These are phyloP conservation scores for Macadamia tetraphylla DNA, from an alignment of 164 flowering plant species.

Conservation along the genomic window DNA sequence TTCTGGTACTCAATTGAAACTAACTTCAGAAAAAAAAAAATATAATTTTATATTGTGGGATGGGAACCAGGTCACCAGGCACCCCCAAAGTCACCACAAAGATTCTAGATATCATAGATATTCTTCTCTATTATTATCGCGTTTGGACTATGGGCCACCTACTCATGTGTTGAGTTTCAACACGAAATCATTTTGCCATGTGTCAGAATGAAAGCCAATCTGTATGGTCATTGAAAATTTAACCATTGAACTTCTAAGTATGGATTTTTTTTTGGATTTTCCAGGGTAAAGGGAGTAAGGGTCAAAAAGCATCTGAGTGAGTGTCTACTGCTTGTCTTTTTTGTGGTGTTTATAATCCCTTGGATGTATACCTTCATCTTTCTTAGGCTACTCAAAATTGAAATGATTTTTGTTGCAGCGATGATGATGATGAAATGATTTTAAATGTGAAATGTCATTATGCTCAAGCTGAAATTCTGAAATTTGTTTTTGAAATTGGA, in stretches of 20 bases:
- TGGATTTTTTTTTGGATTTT: conserved; percentile 13
- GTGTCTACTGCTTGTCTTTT: conserved; percentile 19
- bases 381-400: conserved; percentile 1
- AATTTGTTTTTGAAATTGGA: conserved; percentile 40
- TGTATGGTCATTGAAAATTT: not conserved
- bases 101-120: too few relatives aligned
- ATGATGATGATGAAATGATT: conserved; percentile 43
- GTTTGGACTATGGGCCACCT: too few relatives aligned
- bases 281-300: conserved; percentile 27
- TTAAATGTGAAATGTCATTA: conserved; percentile 52
- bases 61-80: too few relatives aligned
- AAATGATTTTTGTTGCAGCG: conserved; percentile 22
- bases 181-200: too few relatives aligned
- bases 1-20: too few relatives aligned
- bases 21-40: too few relatives aligned
- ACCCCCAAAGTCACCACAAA: too few relatives aligned
- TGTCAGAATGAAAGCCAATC: too few relatives aligned
- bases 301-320: conserved; percentile 26
- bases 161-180: too few relatives aligned
- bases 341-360: conserved; percentile 6
- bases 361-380: not conserved
- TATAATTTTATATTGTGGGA: too few relatives aligned
- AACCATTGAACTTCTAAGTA: conserved; percentile 1
- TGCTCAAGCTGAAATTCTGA: conserved; percentile 40
- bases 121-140: too few relatives aligned